Evolutionary conservation across 2,329 filamentous ascomycete genomes (phyloP), one percentile per base, ranked within the genome.

Genomic region (Oidium heveae): DNA sequence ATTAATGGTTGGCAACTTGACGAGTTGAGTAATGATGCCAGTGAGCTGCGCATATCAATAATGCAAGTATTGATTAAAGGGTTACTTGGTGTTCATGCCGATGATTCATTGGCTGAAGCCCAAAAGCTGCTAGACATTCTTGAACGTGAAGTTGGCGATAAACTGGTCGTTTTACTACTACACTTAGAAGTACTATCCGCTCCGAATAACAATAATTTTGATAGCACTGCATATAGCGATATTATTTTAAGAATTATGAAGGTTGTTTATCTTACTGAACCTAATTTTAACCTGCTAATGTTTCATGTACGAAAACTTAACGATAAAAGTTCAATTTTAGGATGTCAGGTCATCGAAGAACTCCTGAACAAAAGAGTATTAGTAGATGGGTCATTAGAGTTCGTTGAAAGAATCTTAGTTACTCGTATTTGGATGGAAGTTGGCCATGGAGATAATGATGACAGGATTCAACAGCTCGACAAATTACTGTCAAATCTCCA

Each of bases 351-450:
- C 0, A 67, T 93, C 2, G 77, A 83, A 53, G 71, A 79, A 9
- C 71, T 94, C 34, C 70, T 93, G 7, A 65, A 69, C 13, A 65
- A 71, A n/a, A 71, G 76, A 28, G 64, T 87, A 24, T 59, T 77
- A 57, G 60, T 68, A 56, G 67, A 71, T 54, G 70, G 69, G 3
- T 72, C 73, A 4, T 58, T 66, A 1, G 69, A 71, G 2, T 86
- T 80, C 79, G 69, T 86, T 34, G 84, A 88, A 57, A 82, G 77
- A 60, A 72, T 75, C 0, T 65, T 87, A 12, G 71, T 93, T 18
- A 78, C 77, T 6, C 74, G 83, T 2, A 68, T 86, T 5, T 82
- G 79, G 73, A 76, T 86, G 63, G 69, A 72, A 6, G 77, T 75
- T 0, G 70, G 69, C 54, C 71, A 68, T n/a, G 69, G 59, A 55